Base-by-base conservation (phyloP, 2,329 filamentous ascomycete species). In the Ceratocystis eucalypticola region DNA sequence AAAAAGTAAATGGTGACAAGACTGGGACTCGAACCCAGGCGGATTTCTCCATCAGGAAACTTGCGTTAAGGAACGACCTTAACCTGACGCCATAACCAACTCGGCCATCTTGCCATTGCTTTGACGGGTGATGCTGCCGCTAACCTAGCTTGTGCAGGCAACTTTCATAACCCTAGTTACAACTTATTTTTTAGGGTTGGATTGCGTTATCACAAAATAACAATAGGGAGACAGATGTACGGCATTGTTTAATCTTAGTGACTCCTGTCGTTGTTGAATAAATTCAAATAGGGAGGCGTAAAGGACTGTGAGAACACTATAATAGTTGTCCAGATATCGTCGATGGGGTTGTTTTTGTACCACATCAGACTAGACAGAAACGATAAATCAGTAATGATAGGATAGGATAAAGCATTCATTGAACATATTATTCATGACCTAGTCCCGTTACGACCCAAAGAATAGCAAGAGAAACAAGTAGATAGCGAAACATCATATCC, bases 11-110 rank as follows among this genome's bases (percentile, higher is more conserved):
- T 53, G 20, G 8, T 68, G 66, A 66, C 66, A 68, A 68, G 64
- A 68, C 67, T 68, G 64, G 67, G 64, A 68, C 64, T 64, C 67
- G 64, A 68, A 66, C 67, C 67, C 64, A 66, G 61, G 67, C 67
- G 59, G 64, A 68, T 68, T 65, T 66, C 66, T 68, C 59, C 66
- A 68, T 68, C 64, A 66, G 59, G 64, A 68, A 64, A 68, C 64
- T 68, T 68, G 64, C 64, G 67, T 66, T 64, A 68, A 66, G 67
- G 61, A 68, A 68, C 61, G 67, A 72, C 73, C 73, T 74, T 74
- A 74, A 74, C 72, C 73, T 74, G 71, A 71, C 73, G 72, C 72
- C 72, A 74, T 74, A 72, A 74, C 72, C 72, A 74, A 74, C 72
- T 74, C 72, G 72, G 73, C 73, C 73, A 74, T 74, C 72, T 73